Conservation (phyloP, 2,329 filamentous ascomycete species). For the Neobulgaria alba region DNA sequence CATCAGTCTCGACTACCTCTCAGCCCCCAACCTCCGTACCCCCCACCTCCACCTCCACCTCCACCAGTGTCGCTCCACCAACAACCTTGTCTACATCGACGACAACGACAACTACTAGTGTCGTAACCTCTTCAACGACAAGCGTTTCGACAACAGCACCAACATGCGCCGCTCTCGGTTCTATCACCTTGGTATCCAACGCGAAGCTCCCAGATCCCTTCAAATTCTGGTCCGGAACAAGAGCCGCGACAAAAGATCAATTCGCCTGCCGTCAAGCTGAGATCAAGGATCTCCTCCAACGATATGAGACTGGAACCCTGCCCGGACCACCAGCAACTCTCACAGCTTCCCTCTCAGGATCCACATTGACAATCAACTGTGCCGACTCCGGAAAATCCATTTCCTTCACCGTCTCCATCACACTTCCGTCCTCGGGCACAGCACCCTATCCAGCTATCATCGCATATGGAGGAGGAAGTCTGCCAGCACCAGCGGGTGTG, state of each 20-base stretch:
- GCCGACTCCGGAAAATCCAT: constrained; percentile 38
- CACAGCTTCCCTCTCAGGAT: constrained; percentile 37
- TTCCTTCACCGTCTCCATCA: constrained; percentile 37
- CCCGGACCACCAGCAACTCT: constrained; percentile 38
- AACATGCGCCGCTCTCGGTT: too few relatives aligned
- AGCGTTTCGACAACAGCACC: too few relatives aligned
- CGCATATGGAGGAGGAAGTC: constrained; percentile 43
- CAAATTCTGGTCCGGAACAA: constrained; percentile 34
- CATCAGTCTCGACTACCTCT: too few relatives aligned
- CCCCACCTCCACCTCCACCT: too few relatives aligned
- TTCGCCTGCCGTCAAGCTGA: constrained; percentile 41
- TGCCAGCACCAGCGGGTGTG: constrained; percentile 46
- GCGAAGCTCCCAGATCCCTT: constrained; percentile 40
- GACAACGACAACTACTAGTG: too few relatives aligned
- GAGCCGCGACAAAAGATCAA: constrained; percentile 37
- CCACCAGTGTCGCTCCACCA: too few relatives aligned
- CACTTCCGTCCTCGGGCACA: constrained; percentile 32
- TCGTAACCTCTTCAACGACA: too few relatives aligned
- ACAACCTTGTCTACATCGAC: too few relatives aligned
- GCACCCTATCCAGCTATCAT: constrained; percentile 50
- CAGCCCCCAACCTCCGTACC: too few relatives aligned
- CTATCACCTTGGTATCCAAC: too few relatives aligned
- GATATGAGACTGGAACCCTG: constrained; percentile 42
- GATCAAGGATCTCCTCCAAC: constrained; percentile 40
- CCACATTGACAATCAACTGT: constrained; percentile 36